Evolutionary conservation across 176 grass and related monocot species (phyloP).

Genomic region (Typha latifolia): DNA sequence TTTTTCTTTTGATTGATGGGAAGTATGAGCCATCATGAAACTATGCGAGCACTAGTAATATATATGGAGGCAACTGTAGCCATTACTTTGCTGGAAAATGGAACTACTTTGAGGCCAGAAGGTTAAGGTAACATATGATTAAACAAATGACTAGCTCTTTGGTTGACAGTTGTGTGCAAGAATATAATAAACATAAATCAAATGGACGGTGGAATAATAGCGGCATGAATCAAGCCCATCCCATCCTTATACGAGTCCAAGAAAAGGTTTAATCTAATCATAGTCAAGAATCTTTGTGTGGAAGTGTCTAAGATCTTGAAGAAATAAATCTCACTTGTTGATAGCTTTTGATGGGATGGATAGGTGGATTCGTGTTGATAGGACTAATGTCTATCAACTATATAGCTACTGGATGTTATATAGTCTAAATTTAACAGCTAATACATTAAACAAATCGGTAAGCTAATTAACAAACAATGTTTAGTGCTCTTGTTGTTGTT

Average conservation of each 20-base stretch:
- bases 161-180: background rate
- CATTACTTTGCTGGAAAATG: background rate
- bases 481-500: too few relatives aligned
- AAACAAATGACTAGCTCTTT: background rate
- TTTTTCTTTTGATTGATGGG: background rate
- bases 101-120: background rate
- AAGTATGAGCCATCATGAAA: background rate
- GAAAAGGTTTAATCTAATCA: constrained; percentile 1
- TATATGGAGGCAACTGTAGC: background rate
- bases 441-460: too few relatives aligned
- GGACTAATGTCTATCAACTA: background rate
- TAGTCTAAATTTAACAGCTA: background rate
- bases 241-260: background rate
- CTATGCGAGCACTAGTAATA: background rate
- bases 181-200: background rate
- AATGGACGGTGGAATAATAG: background rate
- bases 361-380: background rate
- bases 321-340: constrained; percentile 8
- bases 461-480: too few relatives aligned
- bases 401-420: background rate
- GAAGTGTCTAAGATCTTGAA: background rate
- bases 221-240: background rate
- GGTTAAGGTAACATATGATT: background rate
- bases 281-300: background rate
- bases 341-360: constrained; percentile 9